Evolutionary conservation across 73 alveolate species (phyloP).

Genomic region (Halteria grandinella): DNA sequence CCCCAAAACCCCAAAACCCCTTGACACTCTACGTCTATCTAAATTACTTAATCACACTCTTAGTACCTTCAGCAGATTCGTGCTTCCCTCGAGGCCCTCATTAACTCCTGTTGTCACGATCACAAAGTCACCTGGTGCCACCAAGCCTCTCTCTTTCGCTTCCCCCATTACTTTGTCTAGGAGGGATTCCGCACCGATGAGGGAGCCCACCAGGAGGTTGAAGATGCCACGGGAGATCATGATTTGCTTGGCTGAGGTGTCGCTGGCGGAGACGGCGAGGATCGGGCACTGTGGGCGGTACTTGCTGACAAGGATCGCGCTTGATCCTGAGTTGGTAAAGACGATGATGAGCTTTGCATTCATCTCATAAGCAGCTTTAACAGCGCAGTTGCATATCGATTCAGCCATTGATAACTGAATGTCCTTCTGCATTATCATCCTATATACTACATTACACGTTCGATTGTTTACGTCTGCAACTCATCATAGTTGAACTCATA

Average conservation of each 20-base stretch:
- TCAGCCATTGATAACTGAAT: conserved; percentile 49
- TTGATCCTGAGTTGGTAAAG: conserved; percentile 44
- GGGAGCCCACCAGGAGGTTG: conserved; percentile 56
- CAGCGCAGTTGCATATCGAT: conserved; percentile 75
- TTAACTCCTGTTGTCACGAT: conserved; percentile 44
- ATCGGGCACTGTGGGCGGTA: conserved; percentile 64
- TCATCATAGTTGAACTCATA: conserved; percentile 42
- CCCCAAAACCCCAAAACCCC: no score
- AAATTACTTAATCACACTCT: no score
- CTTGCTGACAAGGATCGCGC: conserved; percentile 45
- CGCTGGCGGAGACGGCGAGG: conserved; percentile 53
- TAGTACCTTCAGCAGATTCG: conserved; percentile 29
- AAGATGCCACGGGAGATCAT: conserved; percentile 52
- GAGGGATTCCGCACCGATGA: conserved; percentile 51
- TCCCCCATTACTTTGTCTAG: conserved; percentile 34
- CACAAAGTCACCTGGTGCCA: conserved; percentile 42
- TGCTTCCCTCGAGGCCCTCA: conserved; percentile 53
- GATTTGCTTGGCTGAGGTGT: conserved; percentile 26
- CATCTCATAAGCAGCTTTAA: conserved; percentile 67
- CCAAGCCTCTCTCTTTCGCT: conserved; percentile 10
- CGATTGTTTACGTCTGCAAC: not conserved
- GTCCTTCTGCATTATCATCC: conserved; percentile 4
- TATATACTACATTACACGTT: not conserved
- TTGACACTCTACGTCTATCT: not conserved
- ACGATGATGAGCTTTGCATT: conserved; percentile 53